A percentile compares a stretch with the other conserved stretches of the same genome.
These are phyloP conservation scores for Ciborinia camelliae DNA, from an alignment of 2,329 filamentous ascomycete species.

Conservation along the genomic window DNA sequence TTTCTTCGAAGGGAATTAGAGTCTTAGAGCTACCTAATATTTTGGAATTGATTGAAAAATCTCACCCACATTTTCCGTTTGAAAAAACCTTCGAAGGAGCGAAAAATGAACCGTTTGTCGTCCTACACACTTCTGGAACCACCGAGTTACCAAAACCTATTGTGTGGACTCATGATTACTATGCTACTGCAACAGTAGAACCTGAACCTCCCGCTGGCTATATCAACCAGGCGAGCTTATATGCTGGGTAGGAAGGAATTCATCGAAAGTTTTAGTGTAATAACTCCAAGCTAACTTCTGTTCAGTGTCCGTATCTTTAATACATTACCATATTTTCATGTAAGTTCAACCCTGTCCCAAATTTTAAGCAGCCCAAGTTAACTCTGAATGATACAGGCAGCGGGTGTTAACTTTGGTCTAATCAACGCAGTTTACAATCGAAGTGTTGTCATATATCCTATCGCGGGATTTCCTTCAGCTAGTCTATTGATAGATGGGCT, in stretches of 20 bases:
- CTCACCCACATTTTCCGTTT: neutral
- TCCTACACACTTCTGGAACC: conserved; percentile 11
- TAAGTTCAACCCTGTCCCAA: neutral
- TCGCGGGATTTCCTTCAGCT: conserved; percentile 4
- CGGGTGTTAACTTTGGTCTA: conserved; percentile 1
- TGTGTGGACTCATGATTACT: conserved; percentile 3
- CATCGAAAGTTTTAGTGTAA: neutral
- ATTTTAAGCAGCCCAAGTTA: neutral
- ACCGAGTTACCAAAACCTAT: conserved; percentile 15
- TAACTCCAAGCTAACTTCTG: neutral
- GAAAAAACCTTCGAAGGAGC: neutral
- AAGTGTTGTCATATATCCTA: neutral
- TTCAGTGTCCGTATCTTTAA: conserved; percentile 9
- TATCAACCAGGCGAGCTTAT: conserved; percentile 5
- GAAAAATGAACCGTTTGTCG: neutral
- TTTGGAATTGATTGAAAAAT: neutral
- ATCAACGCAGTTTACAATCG: neutral
- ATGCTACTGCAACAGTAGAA: neutral
- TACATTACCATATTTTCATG: conserved; percentile 14
- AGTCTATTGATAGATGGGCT: conserved; percentile 11
- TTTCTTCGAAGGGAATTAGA: neutral
- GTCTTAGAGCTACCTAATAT: neutral
- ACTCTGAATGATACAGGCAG: neutral
- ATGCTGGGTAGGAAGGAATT: neutral
- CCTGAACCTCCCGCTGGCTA: neutral